These are phyloP conservation scores for Lodderomyces elongisporus DNA, from an alignment of 1,139 yeast species.

Conservation along the genomic window DNA sequence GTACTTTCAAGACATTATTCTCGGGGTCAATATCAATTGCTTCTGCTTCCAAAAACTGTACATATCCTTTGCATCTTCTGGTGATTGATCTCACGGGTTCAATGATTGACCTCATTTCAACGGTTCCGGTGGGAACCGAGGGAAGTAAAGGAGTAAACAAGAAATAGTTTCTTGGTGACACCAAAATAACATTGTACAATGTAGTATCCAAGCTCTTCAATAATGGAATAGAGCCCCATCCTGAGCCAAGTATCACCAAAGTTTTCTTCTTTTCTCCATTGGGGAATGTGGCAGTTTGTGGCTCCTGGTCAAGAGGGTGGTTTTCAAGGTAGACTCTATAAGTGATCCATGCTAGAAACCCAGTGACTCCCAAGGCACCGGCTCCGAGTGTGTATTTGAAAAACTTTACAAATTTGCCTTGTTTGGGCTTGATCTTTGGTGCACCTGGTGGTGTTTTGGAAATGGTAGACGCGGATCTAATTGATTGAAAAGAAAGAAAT, in stretches of 20 bases:
- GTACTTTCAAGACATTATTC: conserved; percentile 9
- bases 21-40: conserved; percentile 76
- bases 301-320: conserved; percentile 51
- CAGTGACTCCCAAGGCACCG: conserved; percentile 10
- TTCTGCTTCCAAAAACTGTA: conserved; percentile 82
- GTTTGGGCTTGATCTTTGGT: too few relatives aligned
- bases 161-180: conserved; percentile 91
- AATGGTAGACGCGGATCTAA: conserved; percentile 23
- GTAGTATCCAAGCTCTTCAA: conserved; percentile 80
- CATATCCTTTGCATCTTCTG: conserved; percentile 65
- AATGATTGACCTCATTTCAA: conserved; percentile 81
- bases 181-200: conserved; percentile 77
- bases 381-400: conserved; percentile 6
- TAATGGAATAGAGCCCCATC: conserved; percentile 86
- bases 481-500: too few relatives aligned
- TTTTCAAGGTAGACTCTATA: conserved; percentile 58
- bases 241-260: conserved; percentile 82
- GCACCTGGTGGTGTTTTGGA: too few relatives aligned
- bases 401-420: conserved; percentile 1
- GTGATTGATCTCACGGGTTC: conserved; percentile 77
- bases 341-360: conserved; percentile 43
- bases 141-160: conserved; percentile 90
- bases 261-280: conserved; percentile 79
- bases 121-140: conserved; percentile 88
- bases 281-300: conserved; percentile 51